A percentile compares a stretch with the other conserved stretches of the same genome.
These are phyloP conservation scores for Pseudohalonectria lignicola DNA, from an alignment of 2,329 filamentous ascomycete species.

Conservation along the genomic window DNA sequence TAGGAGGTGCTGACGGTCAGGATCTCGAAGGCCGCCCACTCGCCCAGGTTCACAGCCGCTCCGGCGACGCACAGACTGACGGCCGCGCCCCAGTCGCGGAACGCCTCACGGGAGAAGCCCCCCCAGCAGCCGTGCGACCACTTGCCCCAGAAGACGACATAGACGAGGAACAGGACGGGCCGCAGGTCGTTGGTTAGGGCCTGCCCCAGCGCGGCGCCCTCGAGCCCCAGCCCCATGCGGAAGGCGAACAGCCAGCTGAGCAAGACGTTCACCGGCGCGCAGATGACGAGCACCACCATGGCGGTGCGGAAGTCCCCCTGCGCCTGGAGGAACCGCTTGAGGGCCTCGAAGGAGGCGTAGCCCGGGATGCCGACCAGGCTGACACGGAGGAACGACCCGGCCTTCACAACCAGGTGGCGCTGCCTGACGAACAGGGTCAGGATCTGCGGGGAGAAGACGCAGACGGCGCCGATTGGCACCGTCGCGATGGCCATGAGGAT, in stretches of 20 bases:
- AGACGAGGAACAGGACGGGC: slow-evolving; percentile 32
- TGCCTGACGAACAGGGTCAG: slow-evolving; percentile 33
- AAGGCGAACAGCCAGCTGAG: slow-evolving; percentile 38
- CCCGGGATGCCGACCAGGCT: slow-evolving; percentile 38
- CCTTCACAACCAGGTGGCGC: slow-evolving; percentile 31
- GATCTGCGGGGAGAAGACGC: slow-evolving; percentile 35
- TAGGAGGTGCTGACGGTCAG: too few species aligned
- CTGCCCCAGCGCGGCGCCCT: slow-evolving; percentile 37
- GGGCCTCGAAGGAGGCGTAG: slow-evolving; percentile 40
- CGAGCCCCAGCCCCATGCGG: slow-evolving; percentile 29
- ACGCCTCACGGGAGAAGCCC: slow-evolving; percentile 22
- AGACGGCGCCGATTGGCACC: slow-evolving; percentile 35
- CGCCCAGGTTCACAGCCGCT: too few species aligned
- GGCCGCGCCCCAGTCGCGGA: slow-evolving; percentile 28
- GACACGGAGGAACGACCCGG: slow-evolving; percentile 35
- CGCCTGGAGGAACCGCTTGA: slow-evolving; percentile 43
- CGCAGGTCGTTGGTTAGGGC: slow-evolving; percentile 37
- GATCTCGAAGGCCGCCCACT: too few species aligned
- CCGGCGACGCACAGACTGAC: slow-evolving; percentile 25
- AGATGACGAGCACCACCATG: slow-evolving; percentile 32
- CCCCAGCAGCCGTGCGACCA: slow-evolving; percentile 31
- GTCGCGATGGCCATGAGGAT: slow-evolving; percentile 33
- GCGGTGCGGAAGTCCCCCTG: slow-evolving; percentile 41
- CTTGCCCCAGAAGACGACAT: slow-evolving; percentile 29
- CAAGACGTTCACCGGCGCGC: slow-evolving; percentile 33